phyloP scores from a whole-genome alignment of 441 rosid species.

The Populus tomentosa region DNA sequence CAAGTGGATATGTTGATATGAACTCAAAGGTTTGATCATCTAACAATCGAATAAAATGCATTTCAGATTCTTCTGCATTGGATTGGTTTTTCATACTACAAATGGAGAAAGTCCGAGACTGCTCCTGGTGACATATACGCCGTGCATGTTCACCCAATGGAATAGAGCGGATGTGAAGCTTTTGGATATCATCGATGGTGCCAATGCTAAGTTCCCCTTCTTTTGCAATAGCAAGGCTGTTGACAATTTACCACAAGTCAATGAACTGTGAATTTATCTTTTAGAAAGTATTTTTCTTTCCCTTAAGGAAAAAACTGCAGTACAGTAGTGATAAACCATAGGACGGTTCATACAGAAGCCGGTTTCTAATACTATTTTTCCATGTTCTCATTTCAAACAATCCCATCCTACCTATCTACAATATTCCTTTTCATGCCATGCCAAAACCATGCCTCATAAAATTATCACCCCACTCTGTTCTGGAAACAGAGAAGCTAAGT shows the following conservation, averaged over 20 bases:
- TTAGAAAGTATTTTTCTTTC: not conserved
- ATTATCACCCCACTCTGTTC: not conserved
- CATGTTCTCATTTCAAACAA: not conserved
- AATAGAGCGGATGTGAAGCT: conserved; percentile 97
- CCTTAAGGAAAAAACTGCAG: not conserved
- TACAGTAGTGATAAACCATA: not conserved
- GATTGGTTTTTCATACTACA: conserved; percentile 82
- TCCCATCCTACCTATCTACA: not conserved
- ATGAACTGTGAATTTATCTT: not conserved
- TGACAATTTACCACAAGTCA: conserved; percentile 23
- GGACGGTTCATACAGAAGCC: not conserved
- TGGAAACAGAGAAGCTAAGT: not conserved
- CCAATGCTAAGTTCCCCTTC: conserved; percentile 99
- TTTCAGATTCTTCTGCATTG: conserved; percentile 77
- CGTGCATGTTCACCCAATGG: conserved; percentile 97
- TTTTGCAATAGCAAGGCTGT: conserved; percentile 96
- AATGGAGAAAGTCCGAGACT: conserved; percentile 86
- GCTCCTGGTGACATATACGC: conserved; percentile 97
- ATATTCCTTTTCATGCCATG: not conserved
- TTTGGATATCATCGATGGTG: conserved; percentile 97
- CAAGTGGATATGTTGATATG: conserved; percentile 79
- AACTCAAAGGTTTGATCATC: conserved; percentile 93
- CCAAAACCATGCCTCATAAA: not conserved
- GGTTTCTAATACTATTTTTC: not conserved
- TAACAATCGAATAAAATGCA: conserved; percentile 78